Conservation (phyloP, 2,329 filamentous ascomycete species). For the Fusarium sp. region DNA sequence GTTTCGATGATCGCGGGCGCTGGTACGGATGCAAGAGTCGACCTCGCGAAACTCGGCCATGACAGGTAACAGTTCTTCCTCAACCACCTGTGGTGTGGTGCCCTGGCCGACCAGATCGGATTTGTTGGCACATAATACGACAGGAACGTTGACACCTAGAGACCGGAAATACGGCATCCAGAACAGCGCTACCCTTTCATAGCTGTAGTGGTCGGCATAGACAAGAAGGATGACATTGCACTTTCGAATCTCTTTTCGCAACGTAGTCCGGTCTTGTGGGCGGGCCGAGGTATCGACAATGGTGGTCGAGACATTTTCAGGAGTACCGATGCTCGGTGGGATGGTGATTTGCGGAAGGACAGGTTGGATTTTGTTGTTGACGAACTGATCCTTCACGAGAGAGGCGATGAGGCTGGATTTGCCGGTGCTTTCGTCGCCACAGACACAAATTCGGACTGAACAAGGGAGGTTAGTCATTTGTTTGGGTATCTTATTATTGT, state of each 20-base stretch:
- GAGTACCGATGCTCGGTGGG: slow-evolving; percentile 89
- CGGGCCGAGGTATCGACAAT: slow-evolving; percentile 97
- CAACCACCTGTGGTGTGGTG: slow-evolving; percentile 84
- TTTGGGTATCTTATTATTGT: not conserved
- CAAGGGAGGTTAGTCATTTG: slow-evolving; percentile 34
- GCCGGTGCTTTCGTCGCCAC: slow-evolving; percentile 94
- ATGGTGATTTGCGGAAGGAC: slow-evolving; percentile 96
- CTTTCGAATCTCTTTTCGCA: slow-evolving; percentile 95
- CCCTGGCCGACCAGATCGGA: slow-evolving; percentile 84
- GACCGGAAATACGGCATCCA: slow-evolving; percentile 99
- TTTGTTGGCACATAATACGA: slow-evolving; percentile 97
- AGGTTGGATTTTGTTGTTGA: slow-evolving; percentile 93
- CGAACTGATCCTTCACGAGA: slow-evolving; percentile 96
- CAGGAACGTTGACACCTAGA: slow-evolving; percentile 97
- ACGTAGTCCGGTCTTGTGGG: slow-evolving; percentile 88
- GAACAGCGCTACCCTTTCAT: slow-evolving; percentile 94
- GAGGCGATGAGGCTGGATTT: slow-evolving; percentile 95
- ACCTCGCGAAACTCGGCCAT: slow-evolving; percentile 99
- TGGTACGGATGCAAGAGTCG: slow-evolving; percentile 95
- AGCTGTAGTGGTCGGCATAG: slow-evolving; percentile 99
- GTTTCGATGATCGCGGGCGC: slow-evolving; percentile 90
- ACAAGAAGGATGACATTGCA: slow-evolving; percentile 97
- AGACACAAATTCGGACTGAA: slow-evolving; percentile 89
- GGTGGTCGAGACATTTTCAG: slow-evolving; percentile 96
- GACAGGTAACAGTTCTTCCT: slow-evolving; percentile 97